Conservation (phyloP, 345 rosid genomes). For the Hibiscus tridactylites region DNA sequence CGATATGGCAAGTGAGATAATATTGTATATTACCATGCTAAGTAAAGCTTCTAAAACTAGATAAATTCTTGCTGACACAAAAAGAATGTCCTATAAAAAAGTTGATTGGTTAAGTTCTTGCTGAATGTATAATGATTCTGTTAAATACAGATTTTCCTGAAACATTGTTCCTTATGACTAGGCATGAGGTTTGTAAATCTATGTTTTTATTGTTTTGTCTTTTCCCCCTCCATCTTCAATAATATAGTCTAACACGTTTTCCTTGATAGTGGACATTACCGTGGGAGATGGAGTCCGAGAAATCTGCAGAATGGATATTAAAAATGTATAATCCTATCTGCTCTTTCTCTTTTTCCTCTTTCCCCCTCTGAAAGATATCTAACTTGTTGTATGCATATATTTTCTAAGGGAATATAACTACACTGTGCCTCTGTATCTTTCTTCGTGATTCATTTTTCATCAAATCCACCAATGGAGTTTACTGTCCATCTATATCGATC, state of each 20-base stretch:
- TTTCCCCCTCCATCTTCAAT: not conserved
- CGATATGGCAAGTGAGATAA: not conserved
- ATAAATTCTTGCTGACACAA: not conserved
- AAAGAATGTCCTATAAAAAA: not conserved
- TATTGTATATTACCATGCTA: not conserved
- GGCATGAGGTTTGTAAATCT: not conserved
- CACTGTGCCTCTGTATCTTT: not conserved
- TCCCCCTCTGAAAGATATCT: not conserved
- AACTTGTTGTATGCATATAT: not conserved
- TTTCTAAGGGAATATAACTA: not conserved
- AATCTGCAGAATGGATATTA: conserved; percentile 22
- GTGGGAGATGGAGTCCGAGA: conserved; percentile 30
- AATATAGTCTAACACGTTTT: conserved; percentile 19
- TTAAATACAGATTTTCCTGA: not conserved
- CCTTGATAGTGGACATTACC: conserved; percentile 28
- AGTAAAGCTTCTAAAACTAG: not conserved
- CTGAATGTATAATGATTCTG: not conserved
- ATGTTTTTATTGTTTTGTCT: not conserved
- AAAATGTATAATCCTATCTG: conserved; percentile 33
- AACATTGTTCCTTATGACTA: not conserved
- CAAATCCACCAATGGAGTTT: not conserved
- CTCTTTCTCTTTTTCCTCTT: conserved; percentile 18
- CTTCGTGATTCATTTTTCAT: not conserved
- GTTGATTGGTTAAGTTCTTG: not conserved
- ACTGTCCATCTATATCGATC: not conserved